Evolutionary conservation across 192 early-diverging fungal species (phyloP).

Genomic region (Funneliformis geosporum): DNA sequence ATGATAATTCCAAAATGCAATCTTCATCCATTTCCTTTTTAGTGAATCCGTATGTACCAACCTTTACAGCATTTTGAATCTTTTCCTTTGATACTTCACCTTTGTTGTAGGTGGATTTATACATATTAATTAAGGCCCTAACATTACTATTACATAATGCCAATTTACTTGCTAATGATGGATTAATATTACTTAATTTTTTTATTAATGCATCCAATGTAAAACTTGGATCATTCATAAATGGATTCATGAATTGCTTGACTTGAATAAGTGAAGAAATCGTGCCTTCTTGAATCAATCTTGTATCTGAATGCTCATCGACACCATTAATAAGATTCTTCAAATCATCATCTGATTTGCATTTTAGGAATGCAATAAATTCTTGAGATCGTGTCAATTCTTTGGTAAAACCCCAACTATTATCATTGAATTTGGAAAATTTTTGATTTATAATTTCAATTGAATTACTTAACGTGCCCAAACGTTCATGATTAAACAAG

Average conservation of each 20-base stretch:
- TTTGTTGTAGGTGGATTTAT: conserved; percentile 19
- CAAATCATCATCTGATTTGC: conserved; percentile 15
- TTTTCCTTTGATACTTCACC: conserved; percentile 32
- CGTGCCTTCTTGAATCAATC: conserved; percentile 28
- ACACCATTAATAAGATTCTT: conserved; percentile 35
- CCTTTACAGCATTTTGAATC: conserved; percentile 21
- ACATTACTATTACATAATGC: conserved; percentile 25
- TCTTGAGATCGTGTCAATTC: not conserved
- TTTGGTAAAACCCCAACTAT: not conserved
- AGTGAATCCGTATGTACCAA: conserved; percentile 22
- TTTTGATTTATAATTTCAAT: not conserved
- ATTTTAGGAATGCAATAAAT: not conserved
- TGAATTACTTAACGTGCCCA: not conserved
- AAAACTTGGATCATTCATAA: conserved; percentile 17
- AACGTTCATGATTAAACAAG: not conserved
- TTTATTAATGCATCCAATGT: not conserved
- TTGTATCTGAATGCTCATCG: conserved; percentile 30
- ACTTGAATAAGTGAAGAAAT: conserved; percentile 31
- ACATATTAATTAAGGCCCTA: conserved; percentile 23
- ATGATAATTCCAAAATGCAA: conserved; percentile 22
- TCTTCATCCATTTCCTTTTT: conserved; percentile 19
- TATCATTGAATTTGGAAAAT: not conserved
- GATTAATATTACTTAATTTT: conserved; percentile 7
- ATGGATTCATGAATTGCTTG: conserved; percentile 21
- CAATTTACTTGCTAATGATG: conserved; percentile 22